Evolutionary conservation across 2,329 filamentous ascomycete species (phyloP).

Genomic region (Colletotrichum sojae): DNA sequence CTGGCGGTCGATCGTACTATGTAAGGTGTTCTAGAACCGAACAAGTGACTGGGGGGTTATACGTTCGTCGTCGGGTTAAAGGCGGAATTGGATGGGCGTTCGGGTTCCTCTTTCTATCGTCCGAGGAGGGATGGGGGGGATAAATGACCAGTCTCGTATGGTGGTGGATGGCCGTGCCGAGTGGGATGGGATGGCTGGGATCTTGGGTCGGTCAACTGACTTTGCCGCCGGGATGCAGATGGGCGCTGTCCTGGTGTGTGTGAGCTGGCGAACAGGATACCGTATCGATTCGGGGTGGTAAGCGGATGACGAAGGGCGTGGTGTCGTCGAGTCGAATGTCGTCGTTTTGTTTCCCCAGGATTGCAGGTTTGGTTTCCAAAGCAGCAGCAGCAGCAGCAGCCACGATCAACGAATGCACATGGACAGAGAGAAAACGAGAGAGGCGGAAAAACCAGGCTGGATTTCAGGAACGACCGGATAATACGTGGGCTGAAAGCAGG

Average conservation of each 20-base stretch:
- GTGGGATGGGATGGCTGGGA: background rate
- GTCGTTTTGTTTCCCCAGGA: too few species aligned
- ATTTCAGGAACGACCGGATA: slow-evolving; percentile 4
- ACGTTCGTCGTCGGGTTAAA: background rate
- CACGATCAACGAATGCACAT: background rate
- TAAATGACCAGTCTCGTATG: background rate
- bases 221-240: background rate
- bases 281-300: background rate
- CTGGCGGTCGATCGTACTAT: slow-evolving; percentile 7
- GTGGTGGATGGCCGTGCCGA: too few species aligned
- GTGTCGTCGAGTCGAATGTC: too few species aligned
- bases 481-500: slow-evolving; percentile 7
- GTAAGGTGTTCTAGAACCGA: background rate
- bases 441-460: background rate
- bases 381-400: background rate
- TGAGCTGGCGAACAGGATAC: background rate
- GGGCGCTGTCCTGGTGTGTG: background rate
- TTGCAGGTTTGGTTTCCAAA: too few species aligned
- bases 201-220: background rate
- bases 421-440: background rate
- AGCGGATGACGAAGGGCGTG: background rate
- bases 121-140: background rate
- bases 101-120: background rate
- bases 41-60: background rate
- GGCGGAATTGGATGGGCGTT: background rate